These are phyloP conservation scores for Trichosanthes truncata DNA, from an alignment of 306 rosid species.

Conservation along the genomic window DNA sequence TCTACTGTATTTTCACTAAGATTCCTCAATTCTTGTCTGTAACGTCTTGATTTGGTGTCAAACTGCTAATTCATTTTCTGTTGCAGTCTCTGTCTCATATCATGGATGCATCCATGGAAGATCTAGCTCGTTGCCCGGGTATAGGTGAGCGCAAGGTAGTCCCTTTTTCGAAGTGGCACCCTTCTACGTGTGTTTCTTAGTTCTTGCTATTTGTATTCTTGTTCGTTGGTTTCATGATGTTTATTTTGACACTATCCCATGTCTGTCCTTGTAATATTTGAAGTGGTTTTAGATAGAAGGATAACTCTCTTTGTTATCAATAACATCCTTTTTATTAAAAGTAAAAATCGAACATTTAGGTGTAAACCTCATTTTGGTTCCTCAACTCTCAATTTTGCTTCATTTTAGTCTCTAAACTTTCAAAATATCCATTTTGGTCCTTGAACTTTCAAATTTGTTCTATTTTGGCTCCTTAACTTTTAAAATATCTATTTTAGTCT, in stretches of 20 bases:
- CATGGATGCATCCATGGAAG: conserved; percentile 98
- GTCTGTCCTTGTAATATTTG: background rate
- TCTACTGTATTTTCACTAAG: conserved; percentile 5
- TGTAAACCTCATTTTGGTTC: background rate
- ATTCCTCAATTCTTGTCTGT: background rate
- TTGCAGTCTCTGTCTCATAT: conserved; percentile 82
- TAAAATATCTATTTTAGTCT: background rate
- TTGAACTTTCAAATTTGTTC: background rate
- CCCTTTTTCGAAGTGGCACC: conserved; percentile 7
- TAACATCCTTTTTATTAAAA: background rate
- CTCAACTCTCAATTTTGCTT: too few species aligned
- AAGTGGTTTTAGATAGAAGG: background rate
- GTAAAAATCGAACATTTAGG: background rate
- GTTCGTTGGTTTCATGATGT: background rate
- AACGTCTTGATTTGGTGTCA: background rate
- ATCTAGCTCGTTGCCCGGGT: conserved; percentile 98
- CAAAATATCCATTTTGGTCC: background rate
- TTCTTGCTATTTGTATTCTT: background rate
- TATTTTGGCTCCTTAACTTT: background rate
- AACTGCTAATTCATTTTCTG: conserved; percentile 10
- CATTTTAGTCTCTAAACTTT: background rate
- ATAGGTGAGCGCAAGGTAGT: conserved; percentile 97
- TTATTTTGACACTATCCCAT: background rate
- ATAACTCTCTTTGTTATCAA: background rate
- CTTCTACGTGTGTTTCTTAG: background rate